These are phyloP conservation scores for Candida parachauliodes DNA, from an alignment of 805 yeast genomes.

Conservation along the genomic window DNA sequence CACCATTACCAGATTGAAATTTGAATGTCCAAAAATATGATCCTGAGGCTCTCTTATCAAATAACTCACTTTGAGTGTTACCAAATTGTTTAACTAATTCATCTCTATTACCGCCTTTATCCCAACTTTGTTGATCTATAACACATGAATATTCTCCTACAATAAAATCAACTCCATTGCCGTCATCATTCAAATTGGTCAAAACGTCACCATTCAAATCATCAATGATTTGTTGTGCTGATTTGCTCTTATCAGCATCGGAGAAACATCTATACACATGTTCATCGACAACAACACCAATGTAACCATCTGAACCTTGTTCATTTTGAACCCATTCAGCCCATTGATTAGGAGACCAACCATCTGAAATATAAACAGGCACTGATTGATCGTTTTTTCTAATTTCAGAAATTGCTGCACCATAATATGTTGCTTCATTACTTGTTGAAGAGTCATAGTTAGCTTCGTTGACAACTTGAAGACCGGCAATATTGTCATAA, in stretches of 20 bases:
- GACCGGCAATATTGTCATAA: slow-evolving; percentile 70
- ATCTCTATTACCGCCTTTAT: slow-evolving; percentile 45
- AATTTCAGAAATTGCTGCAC: slow-evolving; percentile 58
- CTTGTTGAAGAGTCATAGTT: slow-evolving; percentile 50
- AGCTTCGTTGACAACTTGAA: slow-evolving; percentile 86
- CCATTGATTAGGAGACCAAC: slow-evolving; percentile 89
- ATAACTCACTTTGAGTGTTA: slow-evolving; percentile 43
- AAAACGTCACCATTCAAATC: slow-evolving; percentile 52
- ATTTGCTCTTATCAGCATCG: slow-evolving; percentile 63
- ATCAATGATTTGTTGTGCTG: slow-evolving; percentile 58
- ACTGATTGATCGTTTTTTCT: slow-evolving; percentile 50
- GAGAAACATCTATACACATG: slow-evolving; percentile 87
- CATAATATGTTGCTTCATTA: slow-evolving; percentile 58
- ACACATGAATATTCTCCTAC: slow-evolving; percentile 93
- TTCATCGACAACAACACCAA: slow-evolving; percentile 74
- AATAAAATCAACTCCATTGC: slow-evolving; percentile 58
- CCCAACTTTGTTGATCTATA: slow-evolving; percentile 74
- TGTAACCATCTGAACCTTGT: slow-evolving; percentile 24
- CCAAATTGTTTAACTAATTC: slow-evolving; percentile 63
- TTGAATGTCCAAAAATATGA: slow-evolving; percentile 88
- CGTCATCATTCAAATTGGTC: slow-evolving; percentile 44
- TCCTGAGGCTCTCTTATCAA: slow-evolving; percentile 59
- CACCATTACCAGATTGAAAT: slow-evolving; percentile 86
- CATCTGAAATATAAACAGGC: slow-evolving; percentile 84
- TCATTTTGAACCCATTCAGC: slow-evolving; percentile 57